These are phyloP conservation scores for Durusdinium trenchii DNA, from an alignment of 73 alveolate species.

Conservation along the genomic window DNA sequence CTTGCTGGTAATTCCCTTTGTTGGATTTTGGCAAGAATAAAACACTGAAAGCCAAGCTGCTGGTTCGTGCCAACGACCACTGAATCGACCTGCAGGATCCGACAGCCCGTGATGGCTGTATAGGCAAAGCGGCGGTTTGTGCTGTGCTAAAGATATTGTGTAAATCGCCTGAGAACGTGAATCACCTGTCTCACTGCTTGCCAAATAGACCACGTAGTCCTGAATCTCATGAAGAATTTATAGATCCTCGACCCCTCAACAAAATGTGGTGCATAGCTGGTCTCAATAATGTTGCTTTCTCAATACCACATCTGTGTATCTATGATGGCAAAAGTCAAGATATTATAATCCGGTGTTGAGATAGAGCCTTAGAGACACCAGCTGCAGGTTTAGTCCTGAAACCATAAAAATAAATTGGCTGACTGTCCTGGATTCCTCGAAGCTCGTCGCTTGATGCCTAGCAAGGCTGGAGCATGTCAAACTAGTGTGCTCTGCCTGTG, in stretches of 20 bases:
- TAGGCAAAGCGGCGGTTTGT: background rate
- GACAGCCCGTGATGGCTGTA: background rate
- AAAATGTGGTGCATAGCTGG: no score
- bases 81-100: constrained; percentile 36
- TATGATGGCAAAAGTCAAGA: no score
- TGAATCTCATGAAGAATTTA: background rate
- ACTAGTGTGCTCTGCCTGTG: background rate
- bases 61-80: constrained; percentile 73
- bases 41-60: background rate
- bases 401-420: no score
- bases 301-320: no score
- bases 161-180: constrained; percentile 63
- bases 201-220: constrained; percentile 86
- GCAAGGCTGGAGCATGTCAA: background rate
- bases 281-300: no score
- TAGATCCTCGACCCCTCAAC: no score
- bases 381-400: no score
- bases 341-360: no score
- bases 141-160: background rate
- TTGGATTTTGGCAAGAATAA: background rate
- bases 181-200: constrained; percentile 53
- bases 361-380: no score
- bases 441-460: constrained; percentile 16
- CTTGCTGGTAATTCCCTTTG: no score
- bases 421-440: constrained; percentile 30